Percentiles rank a stretch among this genome's conserved stretches.
Evolutionary conservation across 2,329 filamentous ascomycete species (phyloP).

Genomic region (Nemania abortiva): DNA sequence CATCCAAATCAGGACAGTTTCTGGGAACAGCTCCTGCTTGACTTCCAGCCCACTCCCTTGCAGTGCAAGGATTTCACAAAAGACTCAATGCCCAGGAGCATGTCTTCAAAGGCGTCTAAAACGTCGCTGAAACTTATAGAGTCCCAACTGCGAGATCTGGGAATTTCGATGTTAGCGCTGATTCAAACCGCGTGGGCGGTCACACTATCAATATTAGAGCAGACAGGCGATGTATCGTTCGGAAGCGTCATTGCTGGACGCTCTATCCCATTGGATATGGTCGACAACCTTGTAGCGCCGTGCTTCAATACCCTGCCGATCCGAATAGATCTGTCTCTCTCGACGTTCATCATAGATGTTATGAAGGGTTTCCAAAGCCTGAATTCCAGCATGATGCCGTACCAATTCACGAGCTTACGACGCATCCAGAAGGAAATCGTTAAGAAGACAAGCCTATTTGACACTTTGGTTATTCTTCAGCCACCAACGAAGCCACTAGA

Average conservation of each 20-base stretch:
- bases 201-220: constrained; percentile 68
- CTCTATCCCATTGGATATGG: constrained; percentile 71
- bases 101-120: constrained; percentile 28
- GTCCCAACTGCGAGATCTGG: constrained; percentile 62
- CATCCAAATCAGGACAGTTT: constrained; percentile 68
- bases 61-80: constrained; percentile 11
- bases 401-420: constrained; percentile 81
- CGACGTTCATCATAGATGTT: constrained; percentile 66
- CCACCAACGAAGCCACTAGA: constrained; percentile 70
- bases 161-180: constrained; percentile 73
- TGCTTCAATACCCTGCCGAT: constrained; percentile 92
- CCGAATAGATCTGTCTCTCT: constrained; percentile 65
- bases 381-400: constrained; percentile 72
- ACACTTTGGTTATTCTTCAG: constrained; percentile 84
- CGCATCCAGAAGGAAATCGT: constrained; percentile 70
- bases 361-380: constrained; percentile 70
- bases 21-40: constrained; percentile 71
- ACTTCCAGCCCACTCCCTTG: constrained; percentile 56
- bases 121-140: constrained; percentile 61
- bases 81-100: constrained; percentile 30
- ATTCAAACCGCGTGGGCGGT: constrained; percentile 80
- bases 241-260: constrained; percentile 88
- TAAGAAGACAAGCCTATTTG: constrained; percentile 72
- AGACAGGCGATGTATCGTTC: constrained; percentile 79
- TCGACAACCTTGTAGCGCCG: constrained; percentile 83